Base-by-base conservation (phyloP, 768 basidiomycete genomes). In the Sarcodon aspratus region DNA sequence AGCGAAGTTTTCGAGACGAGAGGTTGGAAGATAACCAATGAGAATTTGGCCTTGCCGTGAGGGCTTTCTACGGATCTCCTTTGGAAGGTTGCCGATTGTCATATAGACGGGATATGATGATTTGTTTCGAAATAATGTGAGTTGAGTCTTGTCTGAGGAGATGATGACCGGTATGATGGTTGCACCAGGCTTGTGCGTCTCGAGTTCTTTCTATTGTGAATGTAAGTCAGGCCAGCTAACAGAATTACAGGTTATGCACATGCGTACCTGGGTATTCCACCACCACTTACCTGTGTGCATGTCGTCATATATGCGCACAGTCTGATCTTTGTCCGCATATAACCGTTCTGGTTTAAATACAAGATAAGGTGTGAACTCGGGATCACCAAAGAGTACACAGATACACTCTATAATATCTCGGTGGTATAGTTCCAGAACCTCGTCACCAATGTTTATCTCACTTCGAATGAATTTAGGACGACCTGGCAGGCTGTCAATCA, bases 251-350 rank as follows among this genome's bases (percentile, higher is more conserved):
- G 12, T n/a, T n/a, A n/a, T n/a, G n/a, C n/a, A n/a, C n/a, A 43
- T n/a, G n/a, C 65, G 27, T 52, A 74, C 74, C 62, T 76, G 75
- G 1, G 63, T 68, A 9, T 44, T 44, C 73, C 74, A 76, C 75
- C 74, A 76, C 75, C 75, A 78, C 43, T 66, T 63, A 0, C 69
- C 72, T 0, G 71, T 75, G 38, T 73, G 61, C 65, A 75, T 67
- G 42, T 75, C 71, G 50, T 59, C 53, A 49, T 65, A 74, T 0
- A 72, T 12, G 0, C 63, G 49, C 0, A 49, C 40, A 1, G 42
- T 62, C 8, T 58, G 27, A 7, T 61, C 57, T 0, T 44, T 51
- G 49, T 70, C 67, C 0, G 53, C 34, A 48, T 64, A 74, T 42
- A 71, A 70, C 3, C 56, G 50, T 49, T 71, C 70, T 0, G 70